Percentiles rank a stretch among this genome's conserved stretches.
These are phyloP conservation scores for Xylona heveae DNA, from an alignment of 495 filamentous ascomycete species.

Conservation along the genomic window DNA sequence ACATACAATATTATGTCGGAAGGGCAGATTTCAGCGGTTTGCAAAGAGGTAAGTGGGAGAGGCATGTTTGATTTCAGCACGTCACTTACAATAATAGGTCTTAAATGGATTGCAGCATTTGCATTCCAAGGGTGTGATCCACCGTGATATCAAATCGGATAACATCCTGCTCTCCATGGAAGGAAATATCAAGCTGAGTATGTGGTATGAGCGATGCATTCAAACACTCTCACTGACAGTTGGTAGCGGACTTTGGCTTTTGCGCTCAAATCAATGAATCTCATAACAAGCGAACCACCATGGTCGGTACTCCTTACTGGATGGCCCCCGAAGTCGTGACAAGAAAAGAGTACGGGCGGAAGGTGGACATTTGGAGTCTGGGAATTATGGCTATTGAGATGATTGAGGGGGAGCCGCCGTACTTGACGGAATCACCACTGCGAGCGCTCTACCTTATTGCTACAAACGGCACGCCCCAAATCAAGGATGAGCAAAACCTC, in stretches of 20 bases:
- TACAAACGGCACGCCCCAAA: constrained; percentile 83
- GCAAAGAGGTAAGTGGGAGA: constrained; percentile 45
- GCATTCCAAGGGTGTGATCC: constrained; percentile 94
- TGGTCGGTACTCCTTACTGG: constrained; percentile 99
- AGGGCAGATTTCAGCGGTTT: constrained; percentile 88
- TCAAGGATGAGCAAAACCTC: constrained; percentile 79
- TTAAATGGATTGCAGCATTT: constrained; percentile 82
- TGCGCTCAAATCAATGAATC: constrained; percentile 97
- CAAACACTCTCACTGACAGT: constrained; percentile 12
- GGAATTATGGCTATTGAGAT: constrained; percentile 99
- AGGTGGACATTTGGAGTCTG: constrained; percentile 95
- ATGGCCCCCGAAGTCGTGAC: constrained; percentile 98
- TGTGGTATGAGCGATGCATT: neutral
- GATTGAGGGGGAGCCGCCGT: constrained; percentile 97
- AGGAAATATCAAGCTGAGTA: constrained; percentile 94
- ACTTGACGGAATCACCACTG: constrained; percentile 85
- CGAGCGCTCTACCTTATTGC: constrained; percentile 90
- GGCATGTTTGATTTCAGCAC: neutral
- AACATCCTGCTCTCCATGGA: constrained; percentile 91
- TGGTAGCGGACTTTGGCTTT: constrained; percentile 87
- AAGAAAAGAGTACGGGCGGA: constrained; percentile 90
- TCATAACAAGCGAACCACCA: constrained; percentile 92
- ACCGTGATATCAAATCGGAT: constrained; percentile 97
- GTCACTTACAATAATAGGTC: constrained; percentile 26
- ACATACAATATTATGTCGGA: constrained; percentile 99